These are phyloP conservation scores for Yarrowia keelungensis DNA, from an alignment of 805 yeast genomes.

Conservation along the genomic window DNA sequence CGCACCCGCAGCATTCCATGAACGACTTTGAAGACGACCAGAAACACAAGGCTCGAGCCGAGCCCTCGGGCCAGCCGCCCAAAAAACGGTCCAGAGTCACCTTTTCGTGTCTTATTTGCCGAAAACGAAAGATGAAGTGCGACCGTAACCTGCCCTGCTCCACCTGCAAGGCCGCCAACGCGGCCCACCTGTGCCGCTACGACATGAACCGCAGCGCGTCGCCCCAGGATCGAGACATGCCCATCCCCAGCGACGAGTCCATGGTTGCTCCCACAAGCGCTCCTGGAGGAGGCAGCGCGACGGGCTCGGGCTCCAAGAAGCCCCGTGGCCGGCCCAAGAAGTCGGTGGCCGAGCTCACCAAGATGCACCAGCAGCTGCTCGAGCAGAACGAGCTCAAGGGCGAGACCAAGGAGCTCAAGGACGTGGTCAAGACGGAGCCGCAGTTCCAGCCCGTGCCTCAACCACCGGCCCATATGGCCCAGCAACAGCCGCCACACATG, in stretches of 20 bases:
- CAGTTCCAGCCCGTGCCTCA: neutral
- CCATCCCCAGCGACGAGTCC: slow-evolving; percentile 35
- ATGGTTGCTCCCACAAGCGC: slow-evolving; percentile 30
- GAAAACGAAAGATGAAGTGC: slow-evolving; percentile 35
- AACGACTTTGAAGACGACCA: slow-evolving; percentile 34
- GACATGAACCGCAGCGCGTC: slow-evolving; percentile 26
- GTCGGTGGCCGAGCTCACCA: slow-evolving; percentile 30
- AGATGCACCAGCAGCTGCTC: slow-evolving; percentile 38
- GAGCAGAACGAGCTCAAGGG: slow-evolving; percentile 33
- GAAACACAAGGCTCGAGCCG: slow-evolving; percentile 22
- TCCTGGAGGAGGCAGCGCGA: slow-evolving; percentile 13
- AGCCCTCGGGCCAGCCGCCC: slow-evolving; percentile 38
- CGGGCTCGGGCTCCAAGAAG: slow-evolving; percentile 23
- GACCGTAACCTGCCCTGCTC: slow-evolving; percentile 38
- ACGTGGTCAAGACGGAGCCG: slow-evolving; percentile 1
- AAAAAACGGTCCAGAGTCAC: slow-evolving; percentile 35
- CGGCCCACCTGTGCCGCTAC: slow-evolving; percentile 37
- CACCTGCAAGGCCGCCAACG: slow-evolving; percentile 36
- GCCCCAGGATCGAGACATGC: slow-evolving; percentile 14
- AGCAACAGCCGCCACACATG: neutral
- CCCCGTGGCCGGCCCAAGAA: slow-evolving; percentile 35
- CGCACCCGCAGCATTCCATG: slow-evolving; percentile 2
- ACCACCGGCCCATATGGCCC: neutral
- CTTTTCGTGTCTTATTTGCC: slow-evolving; percentile 37
- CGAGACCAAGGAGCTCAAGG: slow-evolving; percentile 18